Percentiles rank a stretch among this genome's conserved stretches.
Conservation (phyloP, 441 rosid species). For the Pelargonium fulgidum region DNA sequence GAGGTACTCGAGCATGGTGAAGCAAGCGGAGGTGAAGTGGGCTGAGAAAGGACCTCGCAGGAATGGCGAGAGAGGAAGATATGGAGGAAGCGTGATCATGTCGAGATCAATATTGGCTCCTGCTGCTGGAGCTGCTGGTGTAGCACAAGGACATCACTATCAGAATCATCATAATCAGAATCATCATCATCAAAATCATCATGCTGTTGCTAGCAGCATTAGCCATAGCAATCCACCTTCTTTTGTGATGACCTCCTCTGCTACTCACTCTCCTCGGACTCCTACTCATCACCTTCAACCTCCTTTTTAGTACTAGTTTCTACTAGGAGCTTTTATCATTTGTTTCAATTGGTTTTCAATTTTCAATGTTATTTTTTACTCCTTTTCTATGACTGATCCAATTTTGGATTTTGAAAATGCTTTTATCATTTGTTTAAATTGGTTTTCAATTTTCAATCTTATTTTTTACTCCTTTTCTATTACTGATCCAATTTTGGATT, state of each 20-base stretch:
- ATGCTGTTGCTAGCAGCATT: constrained; percentile 17
- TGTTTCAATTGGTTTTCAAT: too few species aligned
- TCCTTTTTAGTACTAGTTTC: constrained; percentile 22
- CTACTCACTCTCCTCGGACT: constrained; percentile 34
- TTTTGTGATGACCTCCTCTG: constrained; percentile 29
- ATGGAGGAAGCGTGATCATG: constrained; percentile 23
- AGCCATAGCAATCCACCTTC: constrained; percentile 29
- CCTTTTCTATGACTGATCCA: too few species aligned
- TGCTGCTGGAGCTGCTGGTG: too few species aligned
- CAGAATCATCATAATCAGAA: not conserved
- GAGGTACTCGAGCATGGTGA: constrained; percentile 32
- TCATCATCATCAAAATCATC: not conserved
- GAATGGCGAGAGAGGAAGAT: constrained; percentile 26
- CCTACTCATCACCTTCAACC: constrained; percentile 24
- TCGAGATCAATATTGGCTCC: constrained; percentile 22
- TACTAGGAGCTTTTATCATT: too few species aligned
- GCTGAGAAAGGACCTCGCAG: constrained; percentile 61
- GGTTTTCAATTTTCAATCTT: too few species aligned
- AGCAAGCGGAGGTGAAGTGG: constrained; percentile 58
- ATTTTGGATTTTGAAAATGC: too few species aligned
- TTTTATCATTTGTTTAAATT: too few species aligned
- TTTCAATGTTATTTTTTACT: too few species aligned
- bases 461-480: too few species aligned
- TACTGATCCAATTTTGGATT: too few species aligned
- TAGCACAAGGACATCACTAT: not conserved